A percentile compares a stretch with the other conserved stretches of the same genome.
Conservation (phyloP, 2,329 filamentous ascomycete species). For the Penicillium sp. region DNA sequence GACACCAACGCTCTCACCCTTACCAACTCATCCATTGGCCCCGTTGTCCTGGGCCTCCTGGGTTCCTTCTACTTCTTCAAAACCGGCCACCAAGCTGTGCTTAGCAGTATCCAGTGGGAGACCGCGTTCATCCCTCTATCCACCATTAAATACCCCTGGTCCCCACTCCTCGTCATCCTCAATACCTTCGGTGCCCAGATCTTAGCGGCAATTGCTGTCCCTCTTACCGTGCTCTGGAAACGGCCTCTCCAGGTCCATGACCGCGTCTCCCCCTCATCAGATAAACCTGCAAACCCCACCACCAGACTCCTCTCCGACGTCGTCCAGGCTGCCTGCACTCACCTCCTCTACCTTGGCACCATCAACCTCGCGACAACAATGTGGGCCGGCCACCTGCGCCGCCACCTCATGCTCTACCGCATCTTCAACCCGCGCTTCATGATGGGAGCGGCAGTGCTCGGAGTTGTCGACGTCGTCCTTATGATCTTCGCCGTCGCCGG, state of each 20-base stretch:
- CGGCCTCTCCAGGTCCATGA: conserved; percentile 69
- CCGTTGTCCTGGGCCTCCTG: conserved; percentile 78
- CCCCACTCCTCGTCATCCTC: conserved; percentile 72
- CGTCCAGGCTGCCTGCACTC: conserved; percentile 67
- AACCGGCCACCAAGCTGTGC: conserved; percentile 88
- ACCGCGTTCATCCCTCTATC: conserved; percentile 85
- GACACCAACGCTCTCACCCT: conserved; percentile 61
- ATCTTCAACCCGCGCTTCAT: conserved; percentile 92
- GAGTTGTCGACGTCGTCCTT: conserved; percentile 73
- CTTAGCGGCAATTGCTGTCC: conserved; percentile 73
- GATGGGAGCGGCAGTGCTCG: conserved; percentile 67
- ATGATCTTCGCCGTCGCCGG: conserved; percentile 70
- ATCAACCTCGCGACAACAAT: conserved; percentile 81
- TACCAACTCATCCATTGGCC: conserved; percentile 68
- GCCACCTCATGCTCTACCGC: conserved; percentile 94
- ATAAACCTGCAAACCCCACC: conserved; percentile 28
- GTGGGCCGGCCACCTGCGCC: conserved; percentile 81
- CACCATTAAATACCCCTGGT: conserved; percentile 83
- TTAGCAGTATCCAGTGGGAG: conserved; percentile 93
- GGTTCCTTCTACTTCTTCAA: conserved; percentile 97
- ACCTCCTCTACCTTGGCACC: conserved; percentile 77
- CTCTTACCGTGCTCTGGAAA: conserved; percentile 85
- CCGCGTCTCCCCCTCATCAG: conserved; percentile 21
- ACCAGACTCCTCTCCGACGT: conserved; percentile 62
- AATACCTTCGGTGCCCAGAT: conserved; percentile 92